Conservation (phyloP, 495 filamentous ascomycete species). For the Talaromyces trachyspermus region DNA sequence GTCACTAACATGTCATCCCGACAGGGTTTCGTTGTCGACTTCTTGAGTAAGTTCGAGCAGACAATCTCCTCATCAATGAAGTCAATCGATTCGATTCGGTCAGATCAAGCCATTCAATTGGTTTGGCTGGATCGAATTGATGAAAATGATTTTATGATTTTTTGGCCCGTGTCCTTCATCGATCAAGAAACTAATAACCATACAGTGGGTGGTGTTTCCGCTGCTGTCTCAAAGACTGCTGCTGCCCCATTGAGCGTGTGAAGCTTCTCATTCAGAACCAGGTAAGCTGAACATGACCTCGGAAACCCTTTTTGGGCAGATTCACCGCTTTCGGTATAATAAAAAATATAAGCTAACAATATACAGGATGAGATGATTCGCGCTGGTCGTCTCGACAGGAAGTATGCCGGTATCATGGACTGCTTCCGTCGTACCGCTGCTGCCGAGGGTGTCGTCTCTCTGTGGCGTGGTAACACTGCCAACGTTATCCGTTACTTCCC, state of each 20-base stretch:
- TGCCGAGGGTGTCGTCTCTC: slow-evolving; percentile 71
- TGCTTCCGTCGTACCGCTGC: slow-evolving; percentile 87
- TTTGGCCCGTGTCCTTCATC: too few relatives aligned
- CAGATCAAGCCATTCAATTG: background rate
- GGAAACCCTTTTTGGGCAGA: background rate
- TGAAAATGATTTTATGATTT: too few relatives aligned
- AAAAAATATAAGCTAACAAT: slow-evolving; percentile 1
- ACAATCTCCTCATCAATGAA: slow-evolving; percentile 1
- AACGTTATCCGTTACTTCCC: slow-evolving; percentile 99
- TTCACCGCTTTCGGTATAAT: background rate
- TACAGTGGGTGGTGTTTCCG: slow-evolving; percentile 99
- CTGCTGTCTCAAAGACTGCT: slow-evolving; percentile 99
- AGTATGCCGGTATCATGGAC: slow-evolving; percentile 88
- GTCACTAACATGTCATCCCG: slow-evolving; percentile 10
- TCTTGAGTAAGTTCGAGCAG: slow-evolving; percentile 79
- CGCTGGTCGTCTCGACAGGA: slow-evolving; percentile 93
- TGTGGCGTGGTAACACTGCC: slow-evolving; percentile 99
- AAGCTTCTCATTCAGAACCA: slow-evolving; percentile 99
- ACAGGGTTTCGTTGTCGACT: slow-evolving; percentile 75
- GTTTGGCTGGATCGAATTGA: background rate
- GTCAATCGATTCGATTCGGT: background rate
- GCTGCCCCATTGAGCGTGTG: slow-evolving; percentile 99
- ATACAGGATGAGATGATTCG: slow-evolving; percentile 98
- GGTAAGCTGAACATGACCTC: slow-evolving; percentile 50
- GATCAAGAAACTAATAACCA: slow-evolving; percentile 14